Conservation (phyloP, 768 basidiomycete genomes). For the Inosperma sp. region DNA sequence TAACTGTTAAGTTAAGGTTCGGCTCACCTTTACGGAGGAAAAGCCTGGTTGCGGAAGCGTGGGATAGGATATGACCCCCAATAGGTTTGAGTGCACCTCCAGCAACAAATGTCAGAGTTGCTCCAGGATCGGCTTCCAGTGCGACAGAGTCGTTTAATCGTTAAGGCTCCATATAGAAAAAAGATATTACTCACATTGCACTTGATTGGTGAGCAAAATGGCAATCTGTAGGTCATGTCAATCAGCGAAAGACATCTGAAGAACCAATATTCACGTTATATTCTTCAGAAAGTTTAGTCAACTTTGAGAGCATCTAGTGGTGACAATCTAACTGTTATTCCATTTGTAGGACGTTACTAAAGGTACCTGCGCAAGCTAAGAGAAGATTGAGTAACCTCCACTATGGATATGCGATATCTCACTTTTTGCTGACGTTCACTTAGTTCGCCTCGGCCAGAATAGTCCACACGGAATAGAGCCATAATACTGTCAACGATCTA, state of each 20-base stretch:
- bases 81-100: slow-evolving; percentile 91
- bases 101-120: slow-evolving; percentile 92
- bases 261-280: slow-evolving; percentile 55
- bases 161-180: not conserved
- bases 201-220: slow-evolving; percentile 89
- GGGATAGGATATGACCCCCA: slow-evolving; percentile 84
- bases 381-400: not conserved
- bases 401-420: not conserved
- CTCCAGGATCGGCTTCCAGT: slow-evolving; percentile 83
- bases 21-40: slow-evolving; percentile 78
- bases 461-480: slow-evolving; percentile 95
- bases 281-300: slow-evolving; percentile 90
- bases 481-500: slow-evolving; percentile 96
- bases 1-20: not conserved
- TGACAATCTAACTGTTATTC: not conserved
- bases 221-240: slow-evolving; percentile 52
- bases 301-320: slow-evolving; percentile 78
- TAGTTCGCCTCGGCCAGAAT: slow-evolving; percentile 86
- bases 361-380: slow-evolving; percentile 75
- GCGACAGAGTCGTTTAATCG: not conserved
- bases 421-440: slow-evolving; percentile 94
- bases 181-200: slow-evolving; percentile 56
- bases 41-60: slow-evolving; percentile 82
- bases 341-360: not conserved
- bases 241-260: not conserved